phyloP scores from a whole-genome alignment of 2,329 filamentous ascomycete genomes.

The Geosmithia flava region DNA sequence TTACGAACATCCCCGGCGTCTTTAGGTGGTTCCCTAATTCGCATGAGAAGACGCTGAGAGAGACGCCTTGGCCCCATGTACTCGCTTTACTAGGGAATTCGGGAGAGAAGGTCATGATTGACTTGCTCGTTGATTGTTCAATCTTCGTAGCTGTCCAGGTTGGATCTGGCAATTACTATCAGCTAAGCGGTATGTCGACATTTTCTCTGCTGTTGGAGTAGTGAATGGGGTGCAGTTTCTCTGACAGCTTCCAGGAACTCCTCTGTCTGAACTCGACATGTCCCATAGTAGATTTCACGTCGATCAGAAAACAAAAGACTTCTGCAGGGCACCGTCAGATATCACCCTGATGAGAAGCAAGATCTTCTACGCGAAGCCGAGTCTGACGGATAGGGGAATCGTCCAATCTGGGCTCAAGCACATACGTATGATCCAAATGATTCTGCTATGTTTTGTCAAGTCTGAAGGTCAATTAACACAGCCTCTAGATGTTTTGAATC shows the following conservation, averaged over 20 bases:
- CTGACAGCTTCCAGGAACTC: conserved; percentile 23
- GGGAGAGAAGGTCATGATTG: conserved; percentile 66
- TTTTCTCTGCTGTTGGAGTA: neutral
- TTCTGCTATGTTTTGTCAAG: neutral
- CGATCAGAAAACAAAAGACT: conserved; percentile 2
- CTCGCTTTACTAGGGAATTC: conserved; percentile 61
- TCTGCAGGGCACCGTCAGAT: conserved; percentile 27
- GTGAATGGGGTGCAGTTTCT: neutral
- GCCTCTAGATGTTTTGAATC: conserved; percentile 64
- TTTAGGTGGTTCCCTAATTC: conserved; percentile 53
- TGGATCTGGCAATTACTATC: conserved; percentile 55
- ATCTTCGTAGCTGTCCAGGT: conserved; percentile 55
- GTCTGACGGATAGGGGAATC: conserved; percentile 53
- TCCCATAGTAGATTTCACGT: neutral
- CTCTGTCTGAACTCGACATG: conserved; percentile 33
- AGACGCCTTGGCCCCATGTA: conserved; percentile 61
- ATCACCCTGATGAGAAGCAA: conserved; percentile 70
- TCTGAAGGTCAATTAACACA: conserved; percentile 6
- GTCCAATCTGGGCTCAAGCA: conserved; percentile 67
- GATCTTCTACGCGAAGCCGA: conserved; percentile 74
- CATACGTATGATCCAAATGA: conserved; percentile 50
- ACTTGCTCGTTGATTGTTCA: conserved; percentile 64
- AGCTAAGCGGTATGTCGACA: conserved; percentile 56
- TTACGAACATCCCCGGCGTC: conserved; percentile 50
- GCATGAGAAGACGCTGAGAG: conserved; percentile 56